Conservation (phyloP, 306 rosid species). For the Purshia tridentata region DNA sequence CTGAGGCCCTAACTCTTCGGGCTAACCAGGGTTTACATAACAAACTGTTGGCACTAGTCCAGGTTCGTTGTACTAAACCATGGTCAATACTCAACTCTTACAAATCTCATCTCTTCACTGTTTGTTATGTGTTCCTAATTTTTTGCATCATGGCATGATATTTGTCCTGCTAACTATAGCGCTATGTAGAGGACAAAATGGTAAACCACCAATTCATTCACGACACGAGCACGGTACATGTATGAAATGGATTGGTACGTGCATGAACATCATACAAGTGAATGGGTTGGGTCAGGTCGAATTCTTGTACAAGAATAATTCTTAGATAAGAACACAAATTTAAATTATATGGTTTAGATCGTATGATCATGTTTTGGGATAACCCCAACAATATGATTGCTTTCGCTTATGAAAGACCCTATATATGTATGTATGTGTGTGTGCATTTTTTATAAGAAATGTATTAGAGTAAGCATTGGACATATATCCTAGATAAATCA, state of each 20-base stretch:
- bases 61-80: neutral
- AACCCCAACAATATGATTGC: too few species aligned
- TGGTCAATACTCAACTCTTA: constrained; percentile 10
- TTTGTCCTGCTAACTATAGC: neutral
- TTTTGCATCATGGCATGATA: constrained; percentile 19
- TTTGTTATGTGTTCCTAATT: constrained; percentile 25
- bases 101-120: neutral
- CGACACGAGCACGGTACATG: too few species aligned
- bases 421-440: neutral
- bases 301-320: too few species aligned
- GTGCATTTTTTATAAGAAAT: neutral
- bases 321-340: too few species aligned
- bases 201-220: neutral
- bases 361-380: too few species aligned
- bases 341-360: too few species aligned
- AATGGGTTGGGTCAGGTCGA: too few species aligned
- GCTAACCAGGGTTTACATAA: constrained; percentile 23
- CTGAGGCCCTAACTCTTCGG: constrained; percentile 30
- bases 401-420: neutral
- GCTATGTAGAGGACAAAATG: neutral
- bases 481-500: neutral
- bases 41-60: neutral
- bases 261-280: too few species aligned
- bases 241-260: too few species aligned
- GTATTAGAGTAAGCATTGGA: neutral